These are phyloP conservation scores for Peronospora farinosa DNA, from an alignment of 352 stramenopile genomes.

Conservation along the genomic window DNA sequence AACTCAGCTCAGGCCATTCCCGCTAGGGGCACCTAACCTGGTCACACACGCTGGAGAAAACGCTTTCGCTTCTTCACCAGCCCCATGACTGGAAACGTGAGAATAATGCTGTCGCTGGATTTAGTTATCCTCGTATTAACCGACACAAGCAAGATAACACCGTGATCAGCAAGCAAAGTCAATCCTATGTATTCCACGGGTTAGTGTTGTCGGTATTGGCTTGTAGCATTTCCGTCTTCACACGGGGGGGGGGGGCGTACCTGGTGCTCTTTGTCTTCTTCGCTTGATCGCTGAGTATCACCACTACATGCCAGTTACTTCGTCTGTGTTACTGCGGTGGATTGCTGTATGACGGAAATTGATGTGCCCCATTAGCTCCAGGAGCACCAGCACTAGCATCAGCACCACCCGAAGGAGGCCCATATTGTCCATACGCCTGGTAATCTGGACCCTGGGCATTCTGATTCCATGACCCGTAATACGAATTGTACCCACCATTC, in stretches of 20 bases:
- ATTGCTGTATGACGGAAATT: slow-evolving; percentile 39
- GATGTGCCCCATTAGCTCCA: slow-evolving; percentile 19
- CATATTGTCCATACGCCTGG: slow-evolving; percentile 37
- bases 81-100: not conserved
- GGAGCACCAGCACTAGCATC: slow-evolving; percentile 14
- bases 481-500: slow-evolving; percentile 42
- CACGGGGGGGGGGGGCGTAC: slow-evolving; percentile 26
- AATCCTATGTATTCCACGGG: slow-evolving; percentile 34
- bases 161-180: slow-evolving; percentile 29
- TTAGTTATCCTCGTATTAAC: slow-evolving; percentile 7
- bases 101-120: not conserved
- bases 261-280: slow-evolving; percentile 12
- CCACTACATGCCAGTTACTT: slow-evolving; percentile 18
- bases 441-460: slow-evolving; percentile 26
- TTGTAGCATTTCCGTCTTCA: slow-evolving; percentile 12
- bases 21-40: not conserved
- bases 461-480: slow-evolving; percentile 47
- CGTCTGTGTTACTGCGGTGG: slow-evolving; percentile 22
- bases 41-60: not conserved
- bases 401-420: slow-evolving; percentile 11
- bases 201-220: slow-evolving; percentile 24
- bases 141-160: slow-evolving; percentile 18
- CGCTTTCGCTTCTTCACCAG: not conserved
- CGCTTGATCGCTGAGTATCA: slow-evolving; percentile 9
- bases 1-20: slow-evolving; percentile 3